phyloP scores from a whole-genome alignment of 305 asterid genomes.

The Fraxinus paxiana region DNA sequence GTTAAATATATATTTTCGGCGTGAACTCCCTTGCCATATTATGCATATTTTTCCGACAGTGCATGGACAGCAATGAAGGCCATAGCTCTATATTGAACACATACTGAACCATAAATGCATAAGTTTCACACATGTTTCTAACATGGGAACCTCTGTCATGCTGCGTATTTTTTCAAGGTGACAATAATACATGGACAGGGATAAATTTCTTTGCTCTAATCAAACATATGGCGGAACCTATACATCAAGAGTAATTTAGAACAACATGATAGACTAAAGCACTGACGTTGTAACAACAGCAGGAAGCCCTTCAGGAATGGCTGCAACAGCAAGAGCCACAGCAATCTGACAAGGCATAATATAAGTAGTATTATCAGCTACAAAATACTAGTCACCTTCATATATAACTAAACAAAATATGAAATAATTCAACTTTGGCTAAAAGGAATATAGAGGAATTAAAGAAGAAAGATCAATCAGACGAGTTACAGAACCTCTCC shows the following conservation, averaged over 20 bases:
- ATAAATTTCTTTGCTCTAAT: background rate
- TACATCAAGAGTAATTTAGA: conserved; percentile 19
- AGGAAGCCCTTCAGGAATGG: conserved; percentile 99
- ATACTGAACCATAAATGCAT: background rate
- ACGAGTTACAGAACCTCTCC: background rate
- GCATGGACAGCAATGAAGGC: conserved; percentile 3
- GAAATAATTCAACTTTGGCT: conserved; percentile 1
- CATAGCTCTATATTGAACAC: background rate
- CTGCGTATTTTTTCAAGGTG: background rate
- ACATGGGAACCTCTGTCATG: background rate
- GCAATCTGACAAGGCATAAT: conserved; percentile 63
- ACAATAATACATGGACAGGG: background rate
- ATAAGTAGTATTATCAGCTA: conserved; percentile 22
- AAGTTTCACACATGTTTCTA: background rate
- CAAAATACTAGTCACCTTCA: conserved; percentile 15
- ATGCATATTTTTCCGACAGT: conserved; percentile 3
- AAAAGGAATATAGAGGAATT: background rate
- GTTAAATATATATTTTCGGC: conserved; percentile 5
- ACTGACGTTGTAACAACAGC: conserved; percentile 98
- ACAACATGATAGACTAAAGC: conserved; percentile 22
- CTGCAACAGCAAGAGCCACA: conserved; percentile 99
- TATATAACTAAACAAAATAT: conserved; percentile 16
- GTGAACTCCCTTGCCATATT: background rate
- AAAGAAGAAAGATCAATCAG: conserved; percentile 14
- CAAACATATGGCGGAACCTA: background rate